Evolutionary conservation across 352 stramenopile species (phyloP).

Genomic region (Hyaloperonospora arabidopsidis): DNA sequence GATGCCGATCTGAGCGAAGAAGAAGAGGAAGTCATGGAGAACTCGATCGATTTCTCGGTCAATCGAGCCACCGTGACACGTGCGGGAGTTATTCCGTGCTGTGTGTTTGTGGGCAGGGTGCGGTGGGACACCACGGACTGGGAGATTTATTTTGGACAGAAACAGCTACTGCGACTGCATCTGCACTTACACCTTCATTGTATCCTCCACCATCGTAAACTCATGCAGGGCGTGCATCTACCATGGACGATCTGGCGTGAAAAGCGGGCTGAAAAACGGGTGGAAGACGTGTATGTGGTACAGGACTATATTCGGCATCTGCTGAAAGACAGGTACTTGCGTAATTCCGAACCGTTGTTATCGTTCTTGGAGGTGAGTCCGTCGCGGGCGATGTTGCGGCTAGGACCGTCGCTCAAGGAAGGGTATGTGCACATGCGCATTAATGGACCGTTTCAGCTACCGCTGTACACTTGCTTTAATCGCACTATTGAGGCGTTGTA

Average conservation of each 20-base stretch:
- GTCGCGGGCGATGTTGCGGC: slow-evolving; percentile 61
- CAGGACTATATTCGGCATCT: slow-evolving; percentile 66
- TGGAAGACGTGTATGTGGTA: slow-evolving; percentile 58
- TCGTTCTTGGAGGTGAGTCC: slow-evolving; percentile 77
- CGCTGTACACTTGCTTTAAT: slow-evolving; percentile 80
- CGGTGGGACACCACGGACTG: slow-evolving; percentile 70
- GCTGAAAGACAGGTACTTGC: slow-evolving; percentile 52
- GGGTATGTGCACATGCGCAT: slow-evolving; percentile 87
- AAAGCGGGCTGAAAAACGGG: slow-evolving; percentile 67
- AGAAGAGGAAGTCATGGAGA: slow-evolving; percentile 58
- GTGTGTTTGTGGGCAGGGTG: slow-evolving; percentile 74
- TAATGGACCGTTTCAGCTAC: slow-evolving; percentile 79
- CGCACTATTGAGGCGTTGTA: slow-evolving; percentile 77
- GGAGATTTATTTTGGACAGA: slow-evolving; percentile 84
- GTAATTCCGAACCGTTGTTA: slow-evolving; percentile 70
- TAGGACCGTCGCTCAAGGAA: slow-evolving; percentile 76
- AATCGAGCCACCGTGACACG: slow-evolving; percentile 62
- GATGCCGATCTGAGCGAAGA: slow-evolving; percentile 38
- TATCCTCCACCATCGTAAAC: slow-evolving; percentile 39
- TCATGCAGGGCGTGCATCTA: slow-evolving; percentile 39
- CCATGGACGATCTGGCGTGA: slow-evolving; percentile 79
- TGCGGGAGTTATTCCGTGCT: slow-evolving; percentile 67
- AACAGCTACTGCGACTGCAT: slow-evolving; percentile 74
- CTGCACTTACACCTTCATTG: slow-evolving; percentile 48
- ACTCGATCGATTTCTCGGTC: slow-evolving; percentile 71